Base-by-base conservation (phyloP, 371 early-diverging fungal genomes). In the Mortierella sp. region DNA sequence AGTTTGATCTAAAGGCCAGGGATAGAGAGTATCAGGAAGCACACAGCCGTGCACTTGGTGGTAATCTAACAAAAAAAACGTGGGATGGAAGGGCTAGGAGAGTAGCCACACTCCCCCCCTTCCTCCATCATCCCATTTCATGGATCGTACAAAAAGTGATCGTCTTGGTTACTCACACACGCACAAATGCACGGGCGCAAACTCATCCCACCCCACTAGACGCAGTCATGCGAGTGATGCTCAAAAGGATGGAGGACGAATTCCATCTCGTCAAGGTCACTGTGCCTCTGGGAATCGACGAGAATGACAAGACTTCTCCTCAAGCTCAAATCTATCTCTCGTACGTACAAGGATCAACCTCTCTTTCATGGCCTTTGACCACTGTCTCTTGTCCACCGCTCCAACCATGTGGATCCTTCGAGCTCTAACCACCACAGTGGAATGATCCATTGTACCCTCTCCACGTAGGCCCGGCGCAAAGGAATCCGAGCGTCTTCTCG, bases 11-110 rank as follows among this genome's bases (percentile, higher is more conserved):
- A 16, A 61, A 61, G 55, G 62, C 73, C 37, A 66, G 57, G 40
- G 34, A 72, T 47, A 66, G 73, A 37, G 28, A 19, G 1, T 66
- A 59, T 34, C 67, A 66, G 9, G 73, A 72, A 27, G 67, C 67
- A 6, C 73, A 72, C 16, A 39, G 63, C n/a, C 57, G 53, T 14
- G 73, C 73, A n/a, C 39, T 72, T 4, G n/a, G 44, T 8, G 62
- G 73, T 72, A 66, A 34, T 46, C 25, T 10, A n/a, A 27, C 46
- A 39, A 7, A 6, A 14, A 39, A 39, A 39, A 12, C 10, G 7
- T 45, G 10, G n/a, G 10, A 6, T 19, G 19, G 45, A 6, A 24
- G 48, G 6, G 3, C 4, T 22, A 3, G 25, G 25, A 8, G 12
- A 47, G 10, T 5, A 47, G 7, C 44, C 44, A 12, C n/a, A 5